Evolutionary conservation across 2,329 filamentous ascomycete genomes (phyloP), one percentile per base, ranked within the genome.

Genomic region (Huntiella savannae): DNA sequence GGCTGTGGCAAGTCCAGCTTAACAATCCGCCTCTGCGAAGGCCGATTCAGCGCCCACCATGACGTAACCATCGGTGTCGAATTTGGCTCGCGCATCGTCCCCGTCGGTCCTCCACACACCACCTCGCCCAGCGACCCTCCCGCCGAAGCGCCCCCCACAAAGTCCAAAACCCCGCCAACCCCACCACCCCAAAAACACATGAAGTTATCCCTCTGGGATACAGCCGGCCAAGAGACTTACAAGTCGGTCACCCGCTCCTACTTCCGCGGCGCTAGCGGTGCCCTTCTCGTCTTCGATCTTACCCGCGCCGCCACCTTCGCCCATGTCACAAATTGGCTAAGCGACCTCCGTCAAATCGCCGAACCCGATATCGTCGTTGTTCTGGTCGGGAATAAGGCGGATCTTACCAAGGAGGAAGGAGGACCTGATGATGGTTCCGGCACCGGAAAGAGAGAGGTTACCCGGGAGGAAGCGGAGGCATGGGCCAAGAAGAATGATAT

Each of bases 11-110:
- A 98, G 70, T 93, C 85, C 52, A 76, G 84, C 63, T 75, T 95
- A 55, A 94, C 87, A 48, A 87, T 95, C 60, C 84, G 88, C 52
- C 82, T 96, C 52, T 95, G 88, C 67, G 88, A 95, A 71, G 87
- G 87, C 56, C 84, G 88, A 61, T 95, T 96, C 69, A 85, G 83
- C 47, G 75, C 82, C 46, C 82, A 91, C 60, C 88, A 95, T 71
- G 87, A 95, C 69, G 88, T 95, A 54, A 96, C 88, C 53, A 95
- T 95, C 58, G 87, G 87, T 54, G 87, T 95, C 52, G 88, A 96
- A 61, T 95, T 95, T 61, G 88, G 88, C 56, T 92, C 83, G 43
- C 78, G 86, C 57, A 88, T 94, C 59, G 83, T 94, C 47, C 82
- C 87, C 48, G 87, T 94, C 54, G 86, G 86, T 1, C 84, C 84